Conservation (phyloP, 768 basidiomycete genomes). For the Leucocoprinus sp. region DNA sequence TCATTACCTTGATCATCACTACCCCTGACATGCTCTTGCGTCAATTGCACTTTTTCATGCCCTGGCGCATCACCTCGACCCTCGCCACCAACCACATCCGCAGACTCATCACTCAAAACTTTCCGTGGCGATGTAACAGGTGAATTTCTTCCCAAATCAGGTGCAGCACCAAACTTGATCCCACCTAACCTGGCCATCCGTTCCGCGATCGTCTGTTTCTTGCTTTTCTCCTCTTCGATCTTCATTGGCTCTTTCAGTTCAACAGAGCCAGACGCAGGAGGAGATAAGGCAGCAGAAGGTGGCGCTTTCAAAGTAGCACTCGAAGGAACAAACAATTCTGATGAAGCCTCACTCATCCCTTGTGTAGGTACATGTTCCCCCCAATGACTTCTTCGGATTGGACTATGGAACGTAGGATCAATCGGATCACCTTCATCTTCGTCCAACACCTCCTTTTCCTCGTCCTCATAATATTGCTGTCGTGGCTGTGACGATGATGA, state of each 20-base stretch:
- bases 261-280: background rate
- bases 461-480: no score
- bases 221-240: slow-evolving; percentile 35
- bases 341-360: no score
- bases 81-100: no score
- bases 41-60: slow-evolving; percentile 28
- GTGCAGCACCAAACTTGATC: slow-evolving; percentile 69
- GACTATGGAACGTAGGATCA: slow-evolving; percentile 54
- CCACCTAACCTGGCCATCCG: slow-evolving; percentile 93
- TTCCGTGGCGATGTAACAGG: slow-evolving; percentile 31
- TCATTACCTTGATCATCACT: slow-evolving; percentile 11
- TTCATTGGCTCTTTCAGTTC: slow-evolving; percentile 15
- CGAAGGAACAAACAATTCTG: background rate
- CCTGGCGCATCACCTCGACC: slow-evolving; percentile 11
- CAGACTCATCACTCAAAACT: no score
- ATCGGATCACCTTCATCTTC: slow-evolving; percentile 67
- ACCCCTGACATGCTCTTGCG: slow-evolving; percentile 21
- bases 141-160: background rate
- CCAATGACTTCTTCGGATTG: slow-evolving; percentile 33
- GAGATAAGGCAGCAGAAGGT: slow-evolving; percentile 3
- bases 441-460: slow-evolving; percentile 39
- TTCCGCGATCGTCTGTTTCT: slow-evolving; percentile 75
- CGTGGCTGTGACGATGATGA: no score
- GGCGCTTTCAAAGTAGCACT: background rate
- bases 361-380: no score